Evolutionary conservation across 768 basidiomycete genomes (phyloP).

Genomic region (Mycena haematopus): DNA sequence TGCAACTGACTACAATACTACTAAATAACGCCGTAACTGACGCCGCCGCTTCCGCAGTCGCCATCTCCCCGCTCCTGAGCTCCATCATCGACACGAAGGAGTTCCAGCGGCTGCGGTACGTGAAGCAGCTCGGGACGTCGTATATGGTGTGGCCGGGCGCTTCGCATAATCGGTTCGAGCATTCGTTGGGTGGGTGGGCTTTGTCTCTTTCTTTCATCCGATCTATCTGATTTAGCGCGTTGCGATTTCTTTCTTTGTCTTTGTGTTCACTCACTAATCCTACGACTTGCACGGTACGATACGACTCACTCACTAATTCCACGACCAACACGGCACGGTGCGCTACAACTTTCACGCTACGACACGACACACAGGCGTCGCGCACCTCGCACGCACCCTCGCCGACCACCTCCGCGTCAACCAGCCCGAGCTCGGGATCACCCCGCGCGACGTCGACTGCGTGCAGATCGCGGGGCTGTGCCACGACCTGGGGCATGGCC

Average conservation of each 20-base stretch:
- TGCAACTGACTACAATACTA: not conserved
- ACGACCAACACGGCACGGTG: too few relatives aligned
- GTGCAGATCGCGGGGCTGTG: slow-evolving; percentile 83
- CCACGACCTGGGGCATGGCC: slow-evolving; percentile 87
- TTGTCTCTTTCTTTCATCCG: too few relatives aligned
- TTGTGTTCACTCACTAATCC: too few relatives aligned
- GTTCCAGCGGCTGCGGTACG: slow-evolving; percentile 77
- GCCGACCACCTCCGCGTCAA: slow-evolving; percentile 58
- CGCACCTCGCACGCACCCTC: slow-evolving; percentile 72
- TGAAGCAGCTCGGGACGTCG: slow-evolving; percentile 84
- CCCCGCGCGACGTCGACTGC: slow-evolving; percentile 74
- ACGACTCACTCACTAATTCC: too few relatives aligned
- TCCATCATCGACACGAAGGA: slow-evolving; percentile 36
- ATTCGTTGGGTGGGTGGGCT: slow-evolving; percentile 88
- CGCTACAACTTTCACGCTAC: too few relatives aligned
- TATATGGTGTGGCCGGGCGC: slow-evolving; percentile 81
- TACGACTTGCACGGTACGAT: too few relatives aligned
- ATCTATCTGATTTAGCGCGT: too few relatives aligned
- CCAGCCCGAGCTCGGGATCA: slow-evolving; percentile 71
- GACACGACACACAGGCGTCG: slow-evolving; percentile 65
- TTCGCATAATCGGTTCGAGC: slow-evolving; percentile 84
- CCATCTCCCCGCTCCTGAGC: slow-evolving; percentile 14
- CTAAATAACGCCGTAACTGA: not conserved
- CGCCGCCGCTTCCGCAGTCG: slow-evolving; percentile 1
- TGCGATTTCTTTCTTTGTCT: too few relatives aligned